phyloP scores from a whole-genome alignment of 495 filamentous ascomycete species.

The Lepidopterella palustris region DNA sequence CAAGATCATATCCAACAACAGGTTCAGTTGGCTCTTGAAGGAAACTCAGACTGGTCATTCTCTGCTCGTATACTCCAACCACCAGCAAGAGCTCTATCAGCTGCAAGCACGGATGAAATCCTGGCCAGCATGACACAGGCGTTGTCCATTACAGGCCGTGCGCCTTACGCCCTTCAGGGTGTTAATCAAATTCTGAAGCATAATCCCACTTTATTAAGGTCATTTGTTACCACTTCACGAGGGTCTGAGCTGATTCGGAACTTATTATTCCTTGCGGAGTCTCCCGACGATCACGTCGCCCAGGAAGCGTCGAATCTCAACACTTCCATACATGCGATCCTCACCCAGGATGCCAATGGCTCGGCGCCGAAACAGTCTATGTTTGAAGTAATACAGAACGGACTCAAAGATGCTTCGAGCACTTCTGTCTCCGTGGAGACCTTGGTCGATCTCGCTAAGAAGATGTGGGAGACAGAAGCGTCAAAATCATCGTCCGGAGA shows the following conservation, averaged over 20 bases:
- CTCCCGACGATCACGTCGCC: conserved; percentile 48
- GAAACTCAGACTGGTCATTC: conserved; percentile 26
- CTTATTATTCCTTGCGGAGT: conserved; percentile 53
- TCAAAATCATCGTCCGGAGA: conserved; percentile 22
- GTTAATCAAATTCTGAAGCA: conserved; percentile 32
- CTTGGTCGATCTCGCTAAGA: conserved; percentile 48
- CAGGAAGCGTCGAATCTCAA: conserved; percentile 43
- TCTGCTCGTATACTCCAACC: conserved; percentile 22
- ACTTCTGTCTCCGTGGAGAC: conserved; percentile 49
- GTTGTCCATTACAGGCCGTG: conserved; percentile 31
- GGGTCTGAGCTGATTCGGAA: conserved; percentile 51
- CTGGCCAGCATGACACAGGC: conserved; percentile 33
- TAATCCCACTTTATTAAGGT: conserved; percentile 29
- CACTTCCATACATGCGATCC: conserved; percentile 19
- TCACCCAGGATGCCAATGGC: conserved; percentile 3
- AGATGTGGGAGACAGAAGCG: conserved; percentile 41
- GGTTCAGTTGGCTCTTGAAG: conserved; percentile 17
- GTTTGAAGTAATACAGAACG: conserved; percentile 47
- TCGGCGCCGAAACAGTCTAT: conserved; percentile 19
- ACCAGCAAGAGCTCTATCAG: conserved; percentile 19
- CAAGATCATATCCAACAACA: conserved; percentile 30
- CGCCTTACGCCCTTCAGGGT: conserved; percentile 30
- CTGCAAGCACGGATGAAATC: conserved; percentile 24
- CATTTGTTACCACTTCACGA: conserved; percentile 31
- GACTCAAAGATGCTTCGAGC: conserved; percentile 44